phyloP scores from a whole-genome alignment of 495 filamentous ascomycete species.

The Neurospora sp. region DNA sequence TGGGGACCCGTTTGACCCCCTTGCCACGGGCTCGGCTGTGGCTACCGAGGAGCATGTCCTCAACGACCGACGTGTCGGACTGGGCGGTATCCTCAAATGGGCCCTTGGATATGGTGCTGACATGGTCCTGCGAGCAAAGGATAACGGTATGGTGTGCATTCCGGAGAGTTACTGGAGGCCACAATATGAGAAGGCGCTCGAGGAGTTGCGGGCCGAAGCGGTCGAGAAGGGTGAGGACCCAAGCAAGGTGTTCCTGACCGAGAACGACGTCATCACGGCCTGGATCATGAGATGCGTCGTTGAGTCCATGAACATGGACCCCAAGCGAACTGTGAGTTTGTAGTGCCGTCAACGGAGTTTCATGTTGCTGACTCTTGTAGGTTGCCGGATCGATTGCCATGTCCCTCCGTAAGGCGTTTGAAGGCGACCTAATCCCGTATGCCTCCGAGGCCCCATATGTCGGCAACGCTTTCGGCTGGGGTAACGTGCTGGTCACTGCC shows the following conservation, averaged over 20 bases:
- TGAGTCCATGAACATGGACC: constrained; percentile 4
- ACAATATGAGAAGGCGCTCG: constrained; percentile 14
- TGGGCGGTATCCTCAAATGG: constrained; percentile 20
- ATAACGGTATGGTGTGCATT: constrained; percentile 28
- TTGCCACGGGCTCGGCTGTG: constrained; percentile 5
- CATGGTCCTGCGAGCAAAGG: constrained; percentile 19
- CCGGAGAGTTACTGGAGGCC: constrained; percentile 15
- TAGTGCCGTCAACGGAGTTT: neutral
- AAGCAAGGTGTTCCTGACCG: constrained; percentile 31
- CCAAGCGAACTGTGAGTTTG: constrained; percentile 8
- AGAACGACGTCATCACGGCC: constrained; percentile 31
- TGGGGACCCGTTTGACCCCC: constrained; percentile 9
- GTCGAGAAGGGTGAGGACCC: constrained; percentile 11
- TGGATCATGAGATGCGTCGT: constrained; percentile 26
- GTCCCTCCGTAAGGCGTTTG: constrained; percentile 16
- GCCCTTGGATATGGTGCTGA: constrained; percentile 14
- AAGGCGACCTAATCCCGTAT: constrained; percentile 17
- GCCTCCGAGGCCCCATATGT: constrained; percentile 17
- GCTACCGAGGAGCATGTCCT: constrained; percentile 10
- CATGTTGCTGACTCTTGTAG: constrained; percentile 2
- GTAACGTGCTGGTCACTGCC: constrained; percentile 23
- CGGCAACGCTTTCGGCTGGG: constrained; percentile 23
- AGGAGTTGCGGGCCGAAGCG: constrained; percentile 19
- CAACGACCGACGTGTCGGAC: constrained; percentile 7
- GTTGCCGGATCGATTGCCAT: constrained; percentile 19